Evolutionary conservation across 331 rosid genomes (phyloP), one percentile per base, ranked within the genome.

Genomic region (Malus hybrid): DNA sequence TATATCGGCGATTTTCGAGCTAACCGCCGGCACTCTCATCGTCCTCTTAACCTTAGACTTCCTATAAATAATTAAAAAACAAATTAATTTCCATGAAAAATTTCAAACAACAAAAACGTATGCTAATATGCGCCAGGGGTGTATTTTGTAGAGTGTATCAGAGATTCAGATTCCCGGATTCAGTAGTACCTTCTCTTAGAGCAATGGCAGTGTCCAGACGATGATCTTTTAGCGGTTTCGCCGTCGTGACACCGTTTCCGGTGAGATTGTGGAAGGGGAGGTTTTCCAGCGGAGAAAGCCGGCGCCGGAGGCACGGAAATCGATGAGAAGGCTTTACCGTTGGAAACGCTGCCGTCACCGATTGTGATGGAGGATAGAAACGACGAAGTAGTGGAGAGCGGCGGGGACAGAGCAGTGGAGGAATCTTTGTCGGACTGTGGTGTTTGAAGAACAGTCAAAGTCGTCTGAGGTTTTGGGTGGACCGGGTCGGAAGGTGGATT

Each of bases 281-380:
- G 97, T 22, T 89, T 91, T 0, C 88, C 90, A 18, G 87, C n/a
- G 8, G 88, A 74, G 10, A 69, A 15, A 1, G 76, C 20, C 10
- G 83, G 75, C 4, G 84, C 76, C 16, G 80, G 85, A 0, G 88
- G 64, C 0, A 84, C 69, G 5, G 77, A 59, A 28, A 88, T 72
- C 1, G 86, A 52, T 0, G 90, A 80, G 1, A 84, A 88, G 0
- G 81, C 60, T 70, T 88, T 90, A 0, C 94, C 94, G 20, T 89
- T 86, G 19, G 97, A 90, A 5, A 93, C 96, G 69, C 96, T 90
- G 57, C 90, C 92, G 78, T 93, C 98, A 31, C 85, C 96, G 70
- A 32, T 27, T 46, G 95, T 90, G 46, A 90, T 50, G 7, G 96
- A 70, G 16, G 97, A 93, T 39, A 87, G 4, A 42, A 89, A 84